A percentile compares a stretch with the other conserved stretches of the same genome.
phyloP scores from a whole-genome alignment of 805 yeast species.

The Kodamaea sagamina region DNA sequence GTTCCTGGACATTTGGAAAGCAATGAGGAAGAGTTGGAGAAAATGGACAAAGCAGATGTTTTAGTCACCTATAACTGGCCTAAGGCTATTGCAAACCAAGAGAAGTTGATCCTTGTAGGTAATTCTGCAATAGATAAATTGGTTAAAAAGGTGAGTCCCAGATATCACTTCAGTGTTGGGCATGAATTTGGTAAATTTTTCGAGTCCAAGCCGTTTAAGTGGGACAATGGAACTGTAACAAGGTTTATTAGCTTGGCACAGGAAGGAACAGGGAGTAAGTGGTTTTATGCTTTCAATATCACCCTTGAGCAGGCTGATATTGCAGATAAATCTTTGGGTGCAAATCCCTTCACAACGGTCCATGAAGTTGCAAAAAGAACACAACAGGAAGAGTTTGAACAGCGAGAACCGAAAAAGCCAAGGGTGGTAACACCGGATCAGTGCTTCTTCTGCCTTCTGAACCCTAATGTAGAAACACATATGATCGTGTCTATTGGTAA shows the following conservation, averaged over 20 bases:
- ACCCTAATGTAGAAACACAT: conserved; percentile 74
- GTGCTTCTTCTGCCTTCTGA: conserved; percentile 84
- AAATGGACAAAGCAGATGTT: conserved; percentile 45
- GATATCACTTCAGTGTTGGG: conserved; percentile 68
- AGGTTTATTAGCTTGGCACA: conserved; percentile 67
- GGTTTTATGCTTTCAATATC: conserved; percentile 73
- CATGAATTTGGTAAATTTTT: conserved; percentile 47
- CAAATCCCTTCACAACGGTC: conserved; percentile 28
- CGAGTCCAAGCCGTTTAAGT: conserved; percentile 59
- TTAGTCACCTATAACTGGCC: conserved; percentile 67
- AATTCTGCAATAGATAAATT: conserved; percentile 47
- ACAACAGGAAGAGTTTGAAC: conserved; percentile 15
- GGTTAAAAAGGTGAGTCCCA: conserved; percentile 51
- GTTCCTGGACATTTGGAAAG: conserved; percentile 28
- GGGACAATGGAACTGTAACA: conserved; percentile 51
- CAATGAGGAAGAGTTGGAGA: conserved; percentile 13
- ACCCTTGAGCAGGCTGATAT: conserved; percentile 19
- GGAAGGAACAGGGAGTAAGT: conserved; percentile 54
- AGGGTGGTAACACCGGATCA: conserved; percentile 53
- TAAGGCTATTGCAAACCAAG: conserved; percentile 45
- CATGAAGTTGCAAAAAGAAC: conserved; percentile 13
- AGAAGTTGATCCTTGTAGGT: conserved; percentile 47
- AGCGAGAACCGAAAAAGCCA: conserved; percentile 21
- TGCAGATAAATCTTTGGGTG: conserved; percentile 12
- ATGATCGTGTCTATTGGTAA: conserved; percentile 78